These are phyloP conservation scores for Rusavskia elegans DNA, from an alignment of 495 filamentous ascomycete species.

Conservation along the genomic window DNA sequence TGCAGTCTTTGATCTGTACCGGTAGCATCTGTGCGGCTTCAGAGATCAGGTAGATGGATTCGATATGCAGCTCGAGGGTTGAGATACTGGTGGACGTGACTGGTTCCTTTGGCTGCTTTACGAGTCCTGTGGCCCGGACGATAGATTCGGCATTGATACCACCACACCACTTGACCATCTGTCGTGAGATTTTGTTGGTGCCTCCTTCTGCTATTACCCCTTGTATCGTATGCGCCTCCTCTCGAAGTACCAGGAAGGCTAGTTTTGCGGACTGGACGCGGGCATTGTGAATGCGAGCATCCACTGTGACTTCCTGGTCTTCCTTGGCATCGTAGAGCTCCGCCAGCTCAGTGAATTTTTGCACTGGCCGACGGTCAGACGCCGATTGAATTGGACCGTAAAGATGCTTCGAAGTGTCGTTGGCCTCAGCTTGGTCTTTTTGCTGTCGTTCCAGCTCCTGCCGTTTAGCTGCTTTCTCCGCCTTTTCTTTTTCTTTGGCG, in stretches of 20 bases:
- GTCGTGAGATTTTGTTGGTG: slow-evolving; percentile 31
- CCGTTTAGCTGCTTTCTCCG: slow-evolving; percentile 40
- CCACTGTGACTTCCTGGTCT: slow-evolving; percentile 61
- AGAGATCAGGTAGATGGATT: slow-evolving; percentile 60
- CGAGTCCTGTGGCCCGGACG: slow-evolving; percentile 58
- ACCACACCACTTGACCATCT: slow-evolving; percentile 84
- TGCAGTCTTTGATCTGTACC: slow-evolving; percentile 54
- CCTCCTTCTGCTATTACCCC: slow-evolving; percentile 48
- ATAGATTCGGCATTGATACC: slow-evolving; percentile 65
- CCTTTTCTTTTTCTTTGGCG: slow-evolving; percentile 53
- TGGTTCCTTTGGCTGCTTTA: slow-evolving; percentile 58
- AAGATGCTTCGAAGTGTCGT: slow-evolving; percentile 55
- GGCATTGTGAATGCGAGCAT: slow-evolving; percentile 75
- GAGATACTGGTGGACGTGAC: slow-evolving; percentile 66
- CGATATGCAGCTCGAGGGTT: slow-evolving; percentile 64
- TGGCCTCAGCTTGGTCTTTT: slow-evolving; percentile 29
- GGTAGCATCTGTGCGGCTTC: slow-evolving; percentile 49
- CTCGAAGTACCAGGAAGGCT: slow-evolving; percentile 77
- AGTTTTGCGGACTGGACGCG: slow-evolving; percentile 82
- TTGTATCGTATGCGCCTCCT: slow-evolving; percentile 70
- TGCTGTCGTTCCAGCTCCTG: slow-evolving; percentile 29
- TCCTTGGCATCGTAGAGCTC: slow-evolving; percentile 39
- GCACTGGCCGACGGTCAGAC: slow-evolving; percentile 1
- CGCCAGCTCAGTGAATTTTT: slow-evolving; percentile 29
- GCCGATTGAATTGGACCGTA: slow-evolving; percentile 34